Conservation (phyloP, 768 basidiomycete genomes). For the Naganishia friedmannii region DNA sequence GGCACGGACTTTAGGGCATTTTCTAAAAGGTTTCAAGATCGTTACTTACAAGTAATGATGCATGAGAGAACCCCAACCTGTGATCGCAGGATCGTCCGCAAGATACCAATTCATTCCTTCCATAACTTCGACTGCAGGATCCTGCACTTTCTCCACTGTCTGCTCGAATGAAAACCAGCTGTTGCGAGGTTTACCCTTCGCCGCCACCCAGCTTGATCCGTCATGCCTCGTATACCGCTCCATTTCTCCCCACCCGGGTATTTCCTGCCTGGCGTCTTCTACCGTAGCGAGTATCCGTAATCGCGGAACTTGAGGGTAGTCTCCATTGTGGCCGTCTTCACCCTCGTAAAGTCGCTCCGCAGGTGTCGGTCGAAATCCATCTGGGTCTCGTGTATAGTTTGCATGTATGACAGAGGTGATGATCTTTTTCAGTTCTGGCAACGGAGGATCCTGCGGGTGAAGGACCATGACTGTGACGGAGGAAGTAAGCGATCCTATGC, state of each 20-base stretch:
- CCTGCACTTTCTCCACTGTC: neutral
- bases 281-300: constrained; percentile 6
- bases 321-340: constrained; percentile 13
- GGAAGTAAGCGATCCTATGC: neutral
- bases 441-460: constrained; percentile 10
- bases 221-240: constrained; percentile 9
- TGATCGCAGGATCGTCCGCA: constrained; percentile 28
- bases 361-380: neutral
- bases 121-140: neutral
- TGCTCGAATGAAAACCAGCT: neutral
- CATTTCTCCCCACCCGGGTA: neutral
- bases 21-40: neutral
- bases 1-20: neutral
- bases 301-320: constrained; percentile 28
- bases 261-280: constrained; percentile 15
- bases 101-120: constrained; percentile 25
- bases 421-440: constrained; percentile 25
- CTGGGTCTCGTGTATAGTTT: constrained; percentile 8
- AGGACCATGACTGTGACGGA: constrained; percentile 17
- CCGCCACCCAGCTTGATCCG: neutral
- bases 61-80: constrained; percentile 31
- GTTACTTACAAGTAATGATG: constrained; percentile 32
- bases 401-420: constrained; percentile 21
- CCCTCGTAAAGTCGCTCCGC: constrained; percentile 5
- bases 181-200: too few relatives aligned